A percentile compares a stretch with the other conserved stretches of the same genome.
Conservation (phyloP, 192 early-diverging fungal species). For the Fimicolochytrium jonesii region DNA sequence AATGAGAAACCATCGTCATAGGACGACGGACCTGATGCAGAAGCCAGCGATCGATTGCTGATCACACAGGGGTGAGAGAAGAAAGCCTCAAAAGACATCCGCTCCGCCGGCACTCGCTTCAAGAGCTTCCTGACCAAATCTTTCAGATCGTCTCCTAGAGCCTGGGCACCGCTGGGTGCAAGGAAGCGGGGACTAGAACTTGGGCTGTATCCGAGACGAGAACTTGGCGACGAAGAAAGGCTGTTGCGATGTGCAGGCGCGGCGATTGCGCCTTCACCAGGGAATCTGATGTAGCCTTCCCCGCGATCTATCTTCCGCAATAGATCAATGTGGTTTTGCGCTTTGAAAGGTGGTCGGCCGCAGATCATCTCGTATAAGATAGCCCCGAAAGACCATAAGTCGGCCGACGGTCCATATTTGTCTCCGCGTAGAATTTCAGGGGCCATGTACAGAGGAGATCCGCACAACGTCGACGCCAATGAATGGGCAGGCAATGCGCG, state of each 20-base stretch:
- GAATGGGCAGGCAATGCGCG: constrained; percentile 75
- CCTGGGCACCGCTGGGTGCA: constrained; percentile 18
- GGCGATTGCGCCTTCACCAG: constrained; percentile 46
- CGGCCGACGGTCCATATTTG: constrained; percentile 92
- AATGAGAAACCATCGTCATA: background rate
- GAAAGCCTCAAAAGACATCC: constrained; percentile 92
- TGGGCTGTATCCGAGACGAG: constrained; percentile 11
- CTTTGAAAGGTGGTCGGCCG: constrained; percentile 87
- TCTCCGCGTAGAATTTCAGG: constrained; percentile 81
- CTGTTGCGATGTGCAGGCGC: background rate
- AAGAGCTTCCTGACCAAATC: constrained; percentile 79
- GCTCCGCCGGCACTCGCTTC: constrained; percentile 79
- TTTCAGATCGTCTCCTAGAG: constrained; percentile 69
- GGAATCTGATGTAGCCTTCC: constrained; percentile 82
- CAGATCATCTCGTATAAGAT: constrained; percentile 93
- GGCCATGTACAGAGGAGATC: constrained; percentile 95
- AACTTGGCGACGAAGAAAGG: constrained; percentile 7
- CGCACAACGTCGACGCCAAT: constrained; percentile 94
- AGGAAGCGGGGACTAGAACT: constrained; percentile 32
- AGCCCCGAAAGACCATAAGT: constrained; percentile 95
- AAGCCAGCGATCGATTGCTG: constrained; percentile 10
- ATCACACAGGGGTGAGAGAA: constrained; percentile 45
- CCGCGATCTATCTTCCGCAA: constrained; percentile 84
- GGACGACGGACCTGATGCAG: background rate
- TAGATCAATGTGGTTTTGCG: constrained; percentile 90